Evolutionary conservation across 1,139 yeast genomes (phyloP).

Genomic region (Saccharomyces hybrid): DNA sequence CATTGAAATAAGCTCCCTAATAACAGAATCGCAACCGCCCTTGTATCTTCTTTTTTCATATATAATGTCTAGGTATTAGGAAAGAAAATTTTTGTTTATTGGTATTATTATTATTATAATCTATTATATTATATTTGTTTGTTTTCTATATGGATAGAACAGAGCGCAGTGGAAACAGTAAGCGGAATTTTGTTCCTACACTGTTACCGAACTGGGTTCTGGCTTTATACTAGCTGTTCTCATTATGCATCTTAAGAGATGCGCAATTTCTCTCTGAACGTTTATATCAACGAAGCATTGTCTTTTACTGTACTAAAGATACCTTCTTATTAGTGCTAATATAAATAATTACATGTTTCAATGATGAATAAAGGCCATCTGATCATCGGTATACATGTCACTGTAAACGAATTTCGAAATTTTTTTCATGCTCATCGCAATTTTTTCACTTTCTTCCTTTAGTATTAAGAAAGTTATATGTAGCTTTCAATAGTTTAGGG

Average conservation of each 20-base stretch:
- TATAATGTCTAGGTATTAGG: not conserved
- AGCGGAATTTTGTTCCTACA: not conserved
- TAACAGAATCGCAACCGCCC: not conserved
- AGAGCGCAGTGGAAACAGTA: not conserved
- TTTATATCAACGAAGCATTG: no score
- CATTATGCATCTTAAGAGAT: not conserved
- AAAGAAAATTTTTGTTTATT: not conserved
- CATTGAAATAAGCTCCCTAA: conserved; percentile 39
- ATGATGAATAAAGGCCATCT: no score
- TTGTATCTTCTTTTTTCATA: conserved; percentile 1
- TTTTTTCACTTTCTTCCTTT: not conserved
- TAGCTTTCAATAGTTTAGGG: not conserved
- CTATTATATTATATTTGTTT: not conserved
- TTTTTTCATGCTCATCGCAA: not conserved
- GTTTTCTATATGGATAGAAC: not conserved
- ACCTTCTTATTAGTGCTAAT: no score
- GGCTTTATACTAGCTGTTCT: not conserved
- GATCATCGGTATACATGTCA: not conserved
- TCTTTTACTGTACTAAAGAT: not conserved
- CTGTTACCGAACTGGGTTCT: not conserved
- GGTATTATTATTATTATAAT: conserved; percentile 2
- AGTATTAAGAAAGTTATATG: no score
- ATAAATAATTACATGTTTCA: no score
- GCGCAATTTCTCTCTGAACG: no score
- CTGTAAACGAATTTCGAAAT: not conserved